Conservation (phyloP, 2,329 filamentous ascomycete species). For the Fusarium coffeatum region DNA sequence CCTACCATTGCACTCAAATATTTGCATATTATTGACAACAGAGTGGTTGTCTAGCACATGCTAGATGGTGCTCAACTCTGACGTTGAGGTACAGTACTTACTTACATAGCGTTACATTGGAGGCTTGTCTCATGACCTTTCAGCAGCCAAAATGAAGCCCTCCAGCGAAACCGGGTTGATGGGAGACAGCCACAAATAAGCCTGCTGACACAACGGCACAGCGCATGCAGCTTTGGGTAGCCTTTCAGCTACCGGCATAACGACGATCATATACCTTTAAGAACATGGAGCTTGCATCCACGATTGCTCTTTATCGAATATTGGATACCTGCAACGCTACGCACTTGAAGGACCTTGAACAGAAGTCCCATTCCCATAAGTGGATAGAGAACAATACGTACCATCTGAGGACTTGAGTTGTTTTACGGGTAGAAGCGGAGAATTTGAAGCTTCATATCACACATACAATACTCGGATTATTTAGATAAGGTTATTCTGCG, state of each 20-base stretch:
- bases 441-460: background rate
- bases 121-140: background rate
- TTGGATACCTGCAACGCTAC: background rate
- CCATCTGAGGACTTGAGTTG: background rate
- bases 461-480: background rate
- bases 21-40: background rate
- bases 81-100: rapidly evolving
- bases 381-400: background rate
- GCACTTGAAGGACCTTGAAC: background rate
- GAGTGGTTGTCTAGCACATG: background rate
- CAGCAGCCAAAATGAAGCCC: background rate
- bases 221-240: background rate
- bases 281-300: background rate
- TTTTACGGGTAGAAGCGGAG: background rate
- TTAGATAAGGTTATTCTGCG: too few species aligned
- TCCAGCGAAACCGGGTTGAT: background rate
- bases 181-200: background rate
- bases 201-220: background rate
- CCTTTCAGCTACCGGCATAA: background rate
- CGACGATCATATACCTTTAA: background rate
- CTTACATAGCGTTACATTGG: background rate
- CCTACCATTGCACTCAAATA: background rate
- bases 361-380: background rate
- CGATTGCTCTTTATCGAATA: background rate
- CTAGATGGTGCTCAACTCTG: background rate